Percentiles rank a stretch among this genome's conserved stretches.
phyloP scores from a whole-genome alignment of 805 yeast genomes.

The Ascoidea asiatica region DNA sequence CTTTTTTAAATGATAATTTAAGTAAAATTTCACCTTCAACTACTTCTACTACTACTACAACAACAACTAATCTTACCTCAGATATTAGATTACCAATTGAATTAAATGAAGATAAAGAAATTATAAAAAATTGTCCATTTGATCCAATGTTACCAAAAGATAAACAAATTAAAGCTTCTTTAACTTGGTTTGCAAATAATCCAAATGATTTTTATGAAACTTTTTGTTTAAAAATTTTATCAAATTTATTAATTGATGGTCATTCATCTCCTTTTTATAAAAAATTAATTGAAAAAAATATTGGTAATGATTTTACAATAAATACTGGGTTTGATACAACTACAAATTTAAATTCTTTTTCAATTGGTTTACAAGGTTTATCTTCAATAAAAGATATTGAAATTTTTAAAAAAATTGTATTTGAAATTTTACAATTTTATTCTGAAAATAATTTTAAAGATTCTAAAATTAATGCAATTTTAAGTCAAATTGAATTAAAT shows the following conservation, averaged over 20 bases:
- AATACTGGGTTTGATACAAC: conserved; percentile 81
- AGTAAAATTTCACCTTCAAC: conserved; percentile 32
- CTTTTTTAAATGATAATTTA: conserved; percentile 38
- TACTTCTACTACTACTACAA: conserved; percentile 15
- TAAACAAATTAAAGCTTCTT: conserved; percentile 63
- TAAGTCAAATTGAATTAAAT: conserved; percentile 75
- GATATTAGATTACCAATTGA: conserved; percentile 28
- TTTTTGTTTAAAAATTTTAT: conserved; percentile 57
- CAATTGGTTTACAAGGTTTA: conserved; percentile 78
- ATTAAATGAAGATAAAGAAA: conserved; percentile 20
- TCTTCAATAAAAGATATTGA: conserved; percentile 28
- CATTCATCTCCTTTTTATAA: conserved; percentile 87
- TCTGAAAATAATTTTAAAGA: conserved; percentile 33
- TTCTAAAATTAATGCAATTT: conserved; percentile 64
- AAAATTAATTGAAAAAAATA: conserved; percentile 69
- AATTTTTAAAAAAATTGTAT: conserved; percentile 33
- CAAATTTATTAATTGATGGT: conserved; percentile 70
- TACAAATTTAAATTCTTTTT: conserved; percentile 63
- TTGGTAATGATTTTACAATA: conserved; percentile 76
- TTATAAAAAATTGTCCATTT: conserved; percentile 53
- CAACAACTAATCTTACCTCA: conserved; percentile 13
- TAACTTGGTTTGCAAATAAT: conserved; percentile 80
- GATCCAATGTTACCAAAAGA: conserved; percentile 63
- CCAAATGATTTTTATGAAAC: conserved; percentile 59
- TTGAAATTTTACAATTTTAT: conserved; percentile 30